phyloP scores from a whole-genome alignment of 164 flowering plant species.

The Chimonanthus praecox region DNA sequence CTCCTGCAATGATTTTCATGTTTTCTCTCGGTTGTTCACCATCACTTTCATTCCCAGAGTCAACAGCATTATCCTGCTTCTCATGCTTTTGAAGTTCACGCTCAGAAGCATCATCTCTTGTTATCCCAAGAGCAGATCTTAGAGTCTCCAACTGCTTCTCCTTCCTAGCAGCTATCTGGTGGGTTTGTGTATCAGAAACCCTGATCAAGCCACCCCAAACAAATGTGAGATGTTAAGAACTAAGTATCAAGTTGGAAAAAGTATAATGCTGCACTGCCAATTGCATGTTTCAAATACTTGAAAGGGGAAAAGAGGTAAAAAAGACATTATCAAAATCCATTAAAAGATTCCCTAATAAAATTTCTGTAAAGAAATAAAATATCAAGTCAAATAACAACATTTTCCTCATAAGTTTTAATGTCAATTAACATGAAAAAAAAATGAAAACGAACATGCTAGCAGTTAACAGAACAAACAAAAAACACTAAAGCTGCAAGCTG shows the following conservation, averaged over 20 bases:
- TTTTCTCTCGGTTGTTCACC: constrained; percentile 23
- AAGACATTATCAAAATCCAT: no score
- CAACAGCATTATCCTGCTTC: constrained; percentile 19
- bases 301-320: no score
- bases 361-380: no score
- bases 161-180: constrained; percentile 91
- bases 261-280: neutral
- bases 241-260: neutral
- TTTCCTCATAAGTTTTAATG: no score
- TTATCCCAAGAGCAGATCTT: constrained; percentile 79
- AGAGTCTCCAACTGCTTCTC: constrained; percentile 88
- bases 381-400: no score
- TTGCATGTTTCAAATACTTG: neutral
- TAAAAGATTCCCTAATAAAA: no score
- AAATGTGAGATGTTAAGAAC: neutral
- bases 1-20: constrained; percentile 16
- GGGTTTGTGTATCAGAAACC: constrained; percentile 84
- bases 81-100: constrained; percentile 21
- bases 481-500: no score
- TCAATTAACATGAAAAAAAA: no score
- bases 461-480: no score
- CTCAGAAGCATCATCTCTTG: constrained; percentile 19
- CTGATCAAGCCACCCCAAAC: constrained; percentile 27
- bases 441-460: no score
- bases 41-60: constrained; percentile 29